phyloP scores from a whole-genome alignment of 2,329 filamentous ascomycete genomes.

The Verticillium dahliae region DNA sequence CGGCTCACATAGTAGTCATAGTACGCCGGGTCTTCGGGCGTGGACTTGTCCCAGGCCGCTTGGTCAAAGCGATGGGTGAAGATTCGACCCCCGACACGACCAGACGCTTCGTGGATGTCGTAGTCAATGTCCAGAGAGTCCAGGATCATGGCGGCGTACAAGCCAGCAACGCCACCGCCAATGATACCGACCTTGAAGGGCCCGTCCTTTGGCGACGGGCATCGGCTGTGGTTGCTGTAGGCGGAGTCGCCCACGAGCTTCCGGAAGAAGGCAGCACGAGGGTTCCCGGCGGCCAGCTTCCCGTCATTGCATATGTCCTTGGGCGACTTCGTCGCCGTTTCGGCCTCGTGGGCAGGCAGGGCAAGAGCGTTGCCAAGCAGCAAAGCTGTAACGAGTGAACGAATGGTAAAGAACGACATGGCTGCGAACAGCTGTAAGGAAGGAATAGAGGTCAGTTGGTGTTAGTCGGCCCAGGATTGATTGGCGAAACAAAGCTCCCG shows the following conservation, averaged over 20 bases:
- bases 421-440: slow-evolving; percentile 1
- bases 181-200: slow-evolving; percentile 25
- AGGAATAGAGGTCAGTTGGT: neutral
- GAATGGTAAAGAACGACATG: slow-evolving; percentile 7
- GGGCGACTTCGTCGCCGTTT: neutral
- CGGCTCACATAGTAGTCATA: slow-evolving; percentile 24
- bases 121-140: slow-evolving; percentile 25
- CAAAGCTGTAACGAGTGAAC: slow-evolving; percentile 7
- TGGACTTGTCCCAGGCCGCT: slow-evolving; percentile 12
- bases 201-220: slow-evolving; percentile 4
- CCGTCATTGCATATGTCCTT: slow-evolving; percentile 11
- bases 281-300: slow-evolving; percentile 9
- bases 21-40: slow-evolving; percentile 10
- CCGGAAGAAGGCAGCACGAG: slow-evolving; percentile 13
- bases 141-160: slow-evolving; percentile 25
- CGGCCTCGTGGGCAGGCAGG: slow-evolving; percentile 2
- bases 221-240: slow-evolving; percentile 11
- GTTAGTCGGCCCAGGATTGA: neutral
- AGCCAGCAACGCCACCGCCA: slow-evolving; percentile 27
- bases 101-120: slow-evolving; percentile 27
- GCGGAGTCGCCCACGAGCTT: slow-evolving; percentile 6
- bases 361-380: slow-evolving; percentile 9
- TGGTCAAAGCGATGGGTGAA: slow-evolving; percentile 26
- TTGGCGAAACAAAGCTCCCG: too few relatives aligned
- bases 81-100: slow-evolving; percentile 26